These are phyloP conservation scores for Mucor ambiguus DNA, from an alignment of 371 early-diverging fungal species.

Conservation along the genomic window DNA sequence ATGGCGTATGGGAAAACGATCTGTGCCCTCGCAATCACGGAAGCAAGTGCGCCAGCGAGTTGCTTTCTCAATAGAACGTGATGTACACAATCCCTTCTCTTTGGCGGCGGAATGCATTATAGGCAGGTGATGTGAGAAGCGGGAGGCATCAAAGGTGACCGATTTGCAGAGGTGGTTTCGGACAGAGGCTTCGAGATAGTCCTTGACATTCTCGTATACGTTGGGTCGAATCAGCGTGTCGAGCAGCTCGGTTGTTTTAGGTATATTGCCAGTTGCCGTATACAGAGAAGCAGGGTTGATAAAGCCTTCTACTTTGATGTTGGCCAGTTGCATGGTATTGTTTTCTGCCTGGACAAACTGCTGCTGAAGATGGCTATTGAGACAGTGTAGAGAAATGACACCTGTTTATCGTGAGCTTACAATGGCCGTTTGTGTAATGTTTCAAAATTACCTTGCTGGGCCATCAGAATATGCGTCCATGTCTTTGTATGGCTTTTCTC, in stretches of 20 bases:
- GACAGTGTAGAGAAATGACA: constrained; percentile 27
- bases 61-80: constrained; percentile 27
- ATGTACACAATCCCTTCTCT: constrained; percentile 17
- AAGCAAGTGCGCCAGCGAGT: constrained; percentile 42
- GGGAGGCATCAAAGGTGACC: constrained; percentile 16
- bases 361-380: constrained; percentile 22
- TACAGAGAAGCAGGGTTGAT: not conserved
- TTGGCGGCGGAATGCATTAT: constrained; percentile 12
- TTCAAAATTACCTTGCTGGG: constrained; percentile 29
- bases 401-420: constrained; percentile 2
- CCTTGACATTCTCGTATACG: constrained; percentile 16
- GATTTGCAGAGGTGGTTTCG: constrained; percentile 12
- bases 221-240: constrained; percentile 25
- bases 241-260: constrained; percentile 18
- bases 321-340: not conserved
- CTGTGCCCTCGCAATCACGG: constrained; percentile 36
- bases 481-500: constrained; percentile 11
- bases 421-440: not conserved
- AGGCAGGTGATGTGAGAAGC: constrained; percentile 24
- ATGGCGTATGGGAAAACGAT: constrained; percentile 24
- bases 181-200: not conserved
- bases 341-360: constrained; percentile 16
- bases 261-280: not conserved
- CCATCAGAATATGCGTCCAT: constrained; percentile 38
- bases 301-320: constrained; percentile 18